Base-by-base conservation (phyloP, 352 stramenopile species). In the Globisporangium carolinianum region DNA sequence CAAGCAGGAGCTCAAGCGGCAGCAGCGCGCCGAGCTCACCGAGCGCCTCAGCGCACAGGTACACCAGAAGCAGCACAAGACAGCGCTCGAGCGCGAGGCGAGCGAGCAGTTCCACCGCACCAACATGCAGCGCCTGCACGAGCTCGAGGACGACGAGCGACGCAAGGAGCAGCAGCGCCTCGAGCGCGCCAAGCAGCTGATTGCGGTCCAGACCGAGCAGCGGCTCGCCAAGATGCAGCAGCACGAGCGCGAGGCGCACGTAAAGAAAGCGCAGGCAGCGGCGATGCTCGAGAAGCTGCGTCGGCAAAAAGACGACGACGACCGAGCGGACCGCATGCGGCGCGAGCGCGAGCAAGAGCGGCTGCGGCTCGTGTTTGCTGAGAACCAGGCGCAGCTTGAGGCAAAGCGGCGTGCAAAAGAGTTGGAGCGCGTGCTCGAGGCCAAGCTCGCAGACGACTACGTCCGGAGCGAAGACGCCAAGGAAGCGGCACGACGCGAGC, bases 371-470 rank as follows among this genome's bases (percentile, higher is more conserved):
- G 79, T 92, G 11, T 67, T 78, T 18, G 58, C 67, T 2, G 79
- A 92, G 47, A 92, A 92, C 56, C 68, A 87, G 62, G 65, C 62
- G 18, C 76, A 87, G 32, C 56, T 90, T n/a, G 61, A 69, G 41
- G 68, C 69, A 48, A 93, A 93, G 61, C 68, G 78, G 10, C 65
- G 73, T 11, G 65, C 73, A 8, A 77, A 79, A 56, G 69, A 71
- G 32, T 65, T 59, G 6, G 83, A 93, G 24, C 77, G 69, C 6
- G 80, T 74, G 60, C 54, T 82, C 4, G 83, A 93, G 37, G 47
- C 85, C 39, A 86, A 88, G 57, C 64, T 93, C 15, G 78, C 79
- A 4, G 67, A 74, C 32, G 73, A 93, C 49, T 91, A 93, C 66
- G 72, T 86, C 36, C 56, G 69, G 5, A 88, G 89, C 77, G 83